Evolutionary conservation across 2,329 filamentous ascomycete species (phyloP).

Genomic region (Falciphora oryzae): DNA sequence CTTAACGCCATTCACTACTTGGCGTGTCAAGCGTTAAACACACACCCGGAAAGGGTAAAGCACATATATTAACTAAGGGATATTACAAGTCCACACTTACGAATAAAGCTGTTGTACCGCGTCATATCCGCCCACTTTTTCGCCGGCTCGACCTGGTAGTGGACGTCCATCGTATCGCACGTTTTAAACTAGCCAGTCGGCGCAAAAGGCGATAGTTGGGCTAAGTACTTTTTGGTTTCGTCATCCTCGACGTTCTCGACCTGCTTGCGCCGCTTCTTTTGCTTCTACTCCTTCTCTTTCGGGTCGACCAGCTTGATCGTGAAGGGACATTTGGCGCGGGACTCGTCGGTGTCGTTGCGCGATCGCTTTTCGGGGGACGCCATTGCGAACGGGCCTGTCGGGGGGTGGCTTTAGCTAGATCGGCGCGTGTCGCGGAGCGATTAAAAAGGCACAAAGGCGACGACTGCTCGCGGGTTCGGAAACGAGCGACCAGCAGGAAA

Average conservation of each 20-base stretch:
- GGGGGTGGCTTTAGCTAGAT: neutral
- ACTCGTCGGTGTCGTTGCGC: slow-evolving; percentile 41
- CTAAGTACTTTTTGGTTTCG: slow-evolving; percentile 35
- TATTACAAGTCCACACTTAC: slow-evolving; percentile 36
- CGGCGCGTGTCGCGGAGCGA: neutral
- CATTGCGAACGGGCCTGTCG: slow-evolving; percentile 27
- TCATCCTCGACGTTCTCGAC: slow-evolving; percentile 38
- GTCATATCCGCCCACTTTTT: slow-evolving; percentile 54
- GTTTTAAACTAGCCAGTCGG: slow-evolving; percentile 50
- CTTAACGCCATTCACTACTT: slow-evolving; percentile 49
- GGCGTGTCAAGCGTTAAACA: neutral
- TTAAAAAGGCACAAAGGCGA: too few relatives aligned
- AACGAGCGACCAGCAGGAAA: too few relatives aligned
- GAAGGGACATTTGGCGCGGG: slow-evolving; percentile 52
- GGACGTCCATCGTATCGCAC: slow-evolving; percentile 47
- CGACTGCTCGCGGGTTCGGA: neutral
- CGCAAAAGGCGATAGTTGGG: slow-evolving; percentile 49
- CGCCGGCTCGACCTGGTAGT: slow-evolving; percentile 47
- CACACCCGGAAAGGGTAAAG: too few relatives aligned
- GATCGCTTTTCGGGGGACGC: slow-evolving; percentile 44
- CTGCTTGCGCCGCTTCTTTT: slow-evolving; percentile 38
- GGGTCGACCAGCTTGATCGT: slow-evolving; percentile 38
- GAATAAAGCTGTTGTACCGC: slow-evolving; percentile 54
- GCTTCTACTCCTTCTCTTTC: slow-evolving; percentile 41
- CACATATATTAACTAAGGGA: neutral